Conservation (phyloP, 257 asterid species). For the Leptodermis oblonga region DNA sequence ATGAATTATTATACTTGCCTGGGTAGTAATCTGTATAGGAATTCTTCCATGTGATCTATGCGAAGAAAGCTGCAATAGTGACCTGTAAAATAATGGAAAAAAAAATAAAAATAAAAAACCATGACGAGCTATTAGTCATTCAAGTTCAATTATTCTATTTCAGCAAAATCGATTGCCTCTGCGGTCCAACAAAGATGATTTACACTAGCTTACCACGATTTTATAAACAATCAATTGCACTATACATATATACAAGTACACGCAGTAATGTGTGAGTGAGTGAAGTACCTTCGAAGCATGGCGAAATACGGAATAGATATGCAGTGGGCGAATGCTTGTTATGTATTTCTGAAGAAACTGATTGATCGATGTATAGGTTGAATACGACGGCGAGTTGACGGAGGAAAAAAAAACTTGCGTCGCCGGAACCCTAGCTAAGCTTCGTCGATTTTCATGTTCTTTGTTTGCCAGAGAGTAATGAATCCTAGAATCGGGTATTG, state of each 20-base stretch:
- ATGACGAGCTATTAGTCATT: background rate
- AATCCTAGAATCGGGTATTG: background rate
- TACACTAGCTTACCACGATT: background rate
- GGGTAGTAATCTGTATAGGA: constrained; percentile 55
- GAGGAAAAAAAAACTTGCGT: background rate
- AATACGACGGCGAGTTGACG: background rate
- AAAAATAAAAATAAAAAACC: background rate
- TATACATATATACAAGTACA: background rate
- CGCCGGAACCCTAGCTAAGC: constrained; percentile 16
- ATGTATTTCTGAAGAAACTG: background rate
- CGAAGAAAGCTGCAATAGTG: constrained; percentile 58
- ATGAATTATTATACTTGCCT: constrained; percentile 33
- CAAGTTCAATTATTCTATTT: background rate
- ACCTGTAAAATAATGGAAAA: constrained; percentile 53
- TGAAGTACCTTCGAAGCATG: constrained; percentile 24
- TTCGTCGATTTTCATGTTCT: background rate
- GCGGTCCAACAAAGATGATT: background rate
- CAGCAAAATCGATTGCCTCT: background rate
- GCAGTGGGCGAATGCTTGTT: background rate
- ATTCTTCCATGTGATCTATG: constrained; percentile 40
- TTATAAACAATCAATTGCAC: background rate
- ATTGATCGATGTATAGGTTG: background rate
- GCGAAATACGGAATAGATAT: constrained; percentile 1
- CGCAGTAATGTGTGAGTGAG: background rate
- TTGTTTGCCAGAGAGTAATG: background rate